Evolutionary conservation across 75 land plant species (phyloP), one percentile per base, ranked within the genome.

Genomic region (Ceratopteris richardii): DNA sequence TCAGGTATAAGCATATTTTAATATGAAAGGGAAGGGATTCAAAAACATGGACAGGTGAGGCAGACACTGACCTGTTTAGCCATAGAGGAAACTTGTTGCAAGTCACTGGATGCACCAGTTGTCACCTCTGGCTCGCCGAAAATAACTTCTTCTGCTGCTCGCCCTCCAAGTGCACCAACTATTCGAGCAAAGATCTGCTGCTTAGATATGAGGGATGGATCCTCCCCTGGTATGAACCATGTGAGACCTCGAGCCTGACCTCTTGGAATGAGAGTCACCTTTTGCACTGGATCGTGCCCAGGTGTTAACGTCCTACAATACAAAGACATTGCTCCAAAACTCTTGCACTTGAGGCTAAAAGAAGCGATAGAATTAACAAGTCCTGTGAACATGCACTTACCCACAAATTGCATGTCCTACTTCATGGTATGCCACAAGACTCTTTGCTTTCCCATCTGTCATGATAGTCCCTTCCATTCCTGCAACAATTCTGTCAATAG

Each of bases 391-490:
- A 19, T 1, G 3, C 52, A 18, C 77, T 74, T 70, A 89, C 98
- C 93, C 98, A 51, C 98, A 93, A 48, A 93, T 73, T 40, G 98
- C 98, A 64, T 93, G 98, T 14, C 98, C 98, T 28, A 93, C 98
- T 79, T 93, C 98, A 72, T 93, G 98, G 46, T 93, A 93, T 21
- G 98, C 98, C 47, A 93, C 98, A 31, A 93, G 75, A 56, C 98
- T 93, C 67, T 93, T 93, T 65, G 84, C 81, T 69, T 93, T 93
- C 40, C 98, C 98, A 77, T 93, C 98, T 9, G 98, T 93, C 98
- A 93, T 93, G 0, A 93, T 76, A 11, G 98, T 93, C 44, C 98
- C 98, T 70, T 93, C 98, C 98, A 93, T 93, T 58, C 98, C 98
- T 61, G 98, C 98, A 0, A 93, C 98, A 74, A 93, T 93, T 56